Base-by-base conservation (phyloP, 164 flowering plant species). In the Euptelea pleiosperma region DNA sequence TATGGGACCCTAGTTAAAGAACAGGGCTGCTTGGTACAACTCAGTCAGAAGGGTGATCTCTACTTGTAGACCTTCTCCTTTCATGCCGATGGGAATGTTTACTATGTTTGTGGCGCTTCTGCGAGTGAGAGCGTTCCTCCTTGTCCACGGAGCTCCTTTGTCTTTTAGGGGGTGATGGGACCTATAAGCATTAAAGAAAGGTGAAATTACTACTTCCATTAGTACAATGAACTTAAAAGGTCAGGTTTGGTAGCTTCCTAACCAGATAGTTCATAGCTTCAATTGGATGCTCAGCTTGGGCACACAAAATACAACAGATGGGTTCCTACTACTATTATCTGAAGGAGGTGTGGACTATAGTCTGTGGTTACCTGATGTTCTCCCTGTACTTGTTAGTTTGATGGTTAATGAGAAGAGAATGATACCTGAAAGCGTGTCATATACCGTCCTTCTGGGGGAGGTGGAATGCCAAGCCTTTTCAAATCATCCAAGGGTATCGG, bases 391-490 rank as follows among this genome's bases (percentile, higher is more conserved):
- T 18, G 7, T 0, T 48, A 26, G 0, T 10, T n/a, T 33, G 35
- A 37, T 39, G 53, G 49, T 30, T 4, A 22, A 25, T 22, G 12
- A 52, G 36, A 3, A 28, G 18, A 57, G 33, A 41, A 52, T 26
- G 26, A 14, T 71, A 92, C 96, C 96, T 89, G 74, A 71, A 62
- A 82, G 26, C 96, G 93, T 61, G 96, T 73, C 94, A 78, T 76
- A 69, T 92, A 92, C 70, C 76, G 80, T 57, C 98, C 98, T 77
- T 89, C 97, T 11, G 98, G 98, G 4, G 97, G 98, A 55, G 82
- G 89, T 47, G 90, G 84, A 55, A 92, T 89, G 33, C 97, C 97
- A 39, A 92, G 95, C 76, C 76, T 86, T 62, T 84, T 84, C 75
- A 92, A 56, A 41, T 83, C 97, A 69, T 86, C 92, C 9, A 22